phyloP scores from a whole-genome alignment of 129 eudicot species.

The Saussurea involucrata region DNA sequence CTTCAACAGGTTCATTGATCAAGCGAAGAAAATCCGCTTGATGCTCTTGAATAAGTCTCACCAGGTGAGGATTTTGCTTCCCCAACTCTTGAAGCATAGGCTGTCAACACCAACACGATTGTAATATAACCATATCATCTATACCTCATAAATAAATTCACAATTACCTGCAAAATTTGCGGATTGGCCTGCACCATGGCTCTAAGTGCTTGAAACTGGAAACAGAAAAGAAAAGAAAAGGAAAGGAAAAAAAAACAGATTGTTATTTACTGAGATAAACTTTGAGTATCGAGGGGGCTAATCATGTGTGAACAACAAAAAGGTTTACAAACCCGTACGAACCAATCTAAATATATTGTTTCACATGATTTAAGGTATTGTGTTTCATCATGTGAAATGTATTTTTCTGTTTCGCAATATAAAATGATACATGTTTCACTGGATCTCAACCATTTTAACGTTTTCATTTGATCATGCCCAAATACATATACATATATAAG shows the following conservation, averaged over 20 bases:
- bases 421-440: neutral
- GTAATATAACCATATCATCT: neutral
- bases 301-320: neutral
- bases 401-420: neutral
- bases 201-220: constrained; percentile 89
- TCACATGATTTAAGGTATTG: neutral
- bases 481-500: neutral
- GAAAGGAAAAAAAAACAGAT: neutral
- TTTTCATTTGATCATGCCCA: neutral
- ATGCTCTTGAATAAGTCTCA: constrained; percentile 87
- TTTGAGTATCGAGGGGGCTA: neutral
- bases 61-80: constrained; percentile 82
- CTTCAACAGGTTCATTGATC: constrained; percentile 87
- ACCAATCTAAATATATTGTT: neutral
- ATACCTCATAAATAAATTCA: neutral
- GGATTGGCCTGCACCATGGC: constrained; percentile 98
- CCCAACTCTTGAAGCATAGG: constrained; percentile 98
- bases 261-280: neutral
- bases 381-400: neutral
- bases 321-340: neutral
- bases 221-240: neutral
- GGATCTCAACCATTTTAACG: neutral
- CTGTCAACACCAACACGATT: constrained; percentile 35
- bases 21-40: constrained; percentile 89
- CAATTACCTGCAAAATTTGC: constrained; percentile 82